These are phyloP conservation scores for Lichtheimia hyalospora DNA, from an alignment of 371 early-diverging fungal species.

Conservation along the genomic window DNA sequence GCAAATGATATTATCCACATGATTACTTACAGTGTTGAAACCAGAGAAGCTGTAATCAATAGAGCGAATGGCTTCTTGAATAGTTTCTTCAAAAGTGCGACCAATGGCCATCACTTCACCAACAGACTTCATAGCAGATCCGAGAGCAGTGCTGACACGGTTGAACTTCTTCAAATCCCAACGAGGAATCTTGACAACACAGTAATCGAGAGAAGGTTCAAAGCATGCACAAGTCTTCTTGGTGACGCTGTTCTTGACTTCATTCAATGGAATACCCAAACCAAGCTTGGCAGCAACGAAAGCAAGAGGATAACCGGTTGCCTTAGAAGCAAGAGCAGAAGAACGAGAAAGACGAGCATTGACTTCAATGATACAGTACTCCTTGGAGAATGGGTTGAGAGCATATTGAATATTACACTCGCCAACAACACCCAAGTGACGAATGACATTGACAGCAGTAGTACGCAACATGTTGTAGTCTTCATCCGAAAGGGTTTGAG, in stretches of 20 bases:
- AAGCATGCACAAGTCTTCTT: slow-evolving; percentile 92
- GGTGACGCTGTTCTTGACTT: slow-evolving; percentile 89
- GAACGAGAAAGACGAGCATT: slow-evolving; percentile 92
- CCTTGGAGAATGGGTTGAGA: slow-evolving; percentile 81
- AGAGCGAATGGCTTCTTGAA: slow-evolving; percentile 89
- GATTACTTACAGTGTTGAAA: slow-evolving; percentile 32
- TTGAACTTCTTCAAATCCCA: slow-evolving; percentile 95
- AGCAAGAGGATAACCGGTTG: slow-evolving; percentile 94
- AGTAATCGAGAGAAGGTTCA: slow-evolving; percentile 93
- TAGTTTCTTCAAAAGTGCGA: slow-evolving; percentile 90
- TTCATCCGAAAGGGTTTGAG: slow-evolving; percentile 90
- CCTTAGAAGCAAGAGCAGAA: slow-evolving; percentile 91
- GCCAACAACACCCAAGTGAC: slow-evolving; percentile 95
- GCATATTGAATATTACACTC: slow-evolving; percentile 98
- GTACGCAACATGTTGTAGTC: slow-evolving; percentile 94
- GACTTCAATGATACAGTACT: slow-evolving; percentile 94
- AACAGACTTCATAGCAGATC: slow-evolving; percentile 91
- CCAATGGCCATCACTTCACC: slow-evolving; percentile 98
- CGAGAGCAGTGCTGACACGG: slow-evolving; percentile 80
- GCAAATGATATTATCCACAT: no score
- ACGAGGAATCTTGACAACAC: slow-evolving; percentile 94
- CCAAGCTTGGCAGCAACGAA: slow-evolving; percentile 95
- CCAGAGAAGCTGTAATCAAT: slow-evolving; percentile 73
- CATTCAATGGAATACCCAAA: slow-evolving; percentile 80
- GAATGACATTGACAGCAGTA: slow-evolving; percentile 91